Evolutionary conservation across 139 green algal species (phyloP), one percentile per base, ranked within the genome.

Genomic region (Chlamydomonas sphaeroides): DNA sequence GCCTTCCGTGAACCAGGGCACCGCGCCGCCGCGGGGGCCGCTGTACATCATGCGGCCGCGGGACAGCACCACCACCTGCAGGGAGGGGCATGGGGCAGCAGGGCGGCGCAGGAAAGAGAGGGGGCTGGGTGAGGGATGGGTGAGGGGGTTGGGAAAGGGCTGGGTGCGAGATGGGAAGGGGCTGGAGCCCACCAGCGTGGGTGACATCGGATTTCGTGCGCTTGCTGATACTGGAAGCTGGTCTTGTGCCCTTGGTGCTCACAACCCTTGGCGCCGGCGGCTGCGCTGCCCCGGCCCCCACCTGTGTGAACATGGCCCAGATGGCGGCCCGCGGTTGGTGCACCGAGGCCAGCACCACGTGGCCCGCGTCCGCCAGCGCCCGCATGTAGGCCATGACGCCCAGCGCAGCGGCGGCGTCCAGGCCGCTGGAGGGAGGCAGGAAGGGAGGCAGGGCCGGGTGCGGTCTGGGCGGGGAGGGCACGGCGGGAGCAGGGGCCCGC

Each of bases 251-350:
- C n/a, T n/a, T n/a, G n/a, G n/a, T n/a, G n/a, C n/a, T n/a, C n/a
- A n/a, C n/a, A n/a, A n/a, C n/a, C n/a, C n/a, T n/a, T n/a, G n/a
- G n/a, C n/a, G n/a, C n/a, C n/a, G n/a, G n/a, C n/a, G n/a, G n/a
- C n/a, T n/a, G n/a, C n/a, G n/a, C n/a, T n/a, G n/a, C n/a, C n/a
- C n/a, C n/a, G n/a, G n/a, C n/a, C 61, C 51, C 45, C 56, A 68
- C 83, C 72, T 87, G 73, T 5, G 84, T 69, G n/a, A 99, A 97
- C 85, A 98, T 90, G 41, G 69, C 83, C 83, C 95, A 99, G 65
- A 99, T 96, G 74, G 88, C 92, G 61, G 78, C 83, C 49, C 95
- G 91, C 11, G 95, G 95, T 84, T 98, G 95, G 89, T 98, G 95
- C 83, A 98, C 96, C 72, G 92, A 93, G 21, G 85, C 84, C 3